phyloP scores from a whole-genome alignment of 1,284 basidiomycete species.

The Anthracocystis walkeri region DNA sequence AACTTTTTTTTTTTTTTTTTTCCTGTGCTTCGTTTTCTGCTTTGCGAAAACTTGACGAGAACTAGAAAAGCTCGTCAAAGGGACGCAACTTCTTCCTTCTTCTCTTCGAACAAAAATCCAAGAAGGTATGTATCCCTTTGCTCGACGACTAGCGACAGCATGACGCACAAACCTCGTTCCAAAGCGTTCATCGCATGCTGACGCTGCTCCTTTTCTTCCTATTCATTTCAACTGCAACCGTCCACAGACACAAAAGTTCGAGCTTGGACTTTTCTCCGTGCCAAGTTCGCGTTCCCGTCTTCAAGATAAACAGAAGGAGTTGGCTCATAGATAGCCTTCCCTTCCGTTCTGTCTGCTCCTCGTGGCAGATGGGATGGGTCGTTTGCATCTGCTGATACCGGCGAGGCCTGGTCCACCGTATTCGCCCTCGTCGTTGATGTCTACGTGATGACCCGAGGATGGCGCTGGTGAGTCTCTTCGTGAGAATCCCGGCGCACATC shows the following conservation, averaged over 20 bases:
- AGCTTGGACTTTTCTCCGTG: constrained; percentile 56
- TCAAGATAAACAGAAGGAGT: constrained; percentile 51
- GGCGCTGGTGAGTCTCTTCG: constrained; percentile 52
- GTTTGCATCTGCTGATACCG: constrained; percentile 44
- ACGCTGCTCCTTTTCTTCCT: background rate
- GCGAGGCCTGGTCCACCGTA: constrained; percentile 46
- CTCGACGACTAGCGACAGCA: constrained; percentile 3
- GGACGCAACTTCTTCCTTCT: constrained; percentile 25
- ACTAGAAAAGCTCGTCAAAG: constrained; percentile 27
- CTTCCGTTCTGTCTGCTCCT: constrained; percentile 41
- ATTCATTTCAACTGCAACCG: background rate
- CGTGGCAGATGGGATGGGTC: constrained; percentile 41
- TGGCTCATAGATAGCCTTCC: constrained; percentile 21
- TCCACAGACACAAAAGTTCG: constrained; percentile 59
- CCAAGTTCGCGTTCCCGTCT: constrained; percentile 63
- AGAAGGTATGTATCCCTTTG: constrained; percentile 44
- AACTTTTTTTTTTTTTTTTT: constrained; percentile 12
- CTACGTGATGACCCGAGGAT: constrained; percentile 41
- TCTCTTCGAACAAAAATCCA: constrained; percentile 59
- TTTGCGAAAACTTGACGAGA: background rate
- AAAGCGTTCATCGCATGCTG: background rate
- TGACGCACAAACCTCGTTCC: background rate
- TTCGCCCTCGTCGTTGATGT: constrained; percentile 24
- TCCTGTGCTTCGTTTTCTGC: constrained; percentile 9
- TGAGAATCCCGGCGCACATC: constrained; percentile 52